phyloP scores from a whole-genome alignment of 2,329 filamentous ascomycete genomes.

The Ustilaginoidea virens region DNA sequence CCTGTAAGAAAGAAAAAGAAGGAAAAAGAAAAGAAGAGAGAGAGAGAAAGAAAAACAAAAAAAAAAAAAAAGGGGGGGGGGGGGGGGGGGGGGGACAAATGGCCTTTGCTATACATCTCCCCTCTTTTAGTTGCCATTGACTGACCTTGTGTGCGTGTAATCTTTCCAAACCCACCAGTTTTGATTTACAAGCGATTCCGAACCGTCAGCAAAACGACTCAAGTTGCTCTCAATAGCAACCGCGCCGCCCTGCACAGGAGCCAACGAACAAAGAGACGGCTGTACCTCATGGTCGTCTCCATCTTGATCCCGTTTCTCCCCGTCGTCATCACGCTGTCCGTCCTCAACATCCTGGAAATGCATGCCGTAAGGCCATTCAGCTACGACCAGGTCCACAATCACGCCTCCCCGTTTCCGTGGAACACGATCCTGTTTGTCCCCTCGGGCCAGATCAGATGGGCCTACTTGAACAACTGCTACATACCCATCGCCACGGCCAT shows the following conservation, averaged over 20 bases:
- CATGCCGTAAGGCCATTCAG: slow-evolving; percentile 19
- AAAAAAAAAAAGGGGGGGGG: too few species aligned
- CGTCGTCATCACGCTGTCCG: slow-evolving; percentile 24
- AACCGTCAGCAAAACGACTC: slow-evolving; percentile 25
- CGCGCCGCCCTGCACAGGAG: slow-evolving; percentile 24
- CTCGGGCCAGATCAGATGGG: slow-evolving; percentile 22
- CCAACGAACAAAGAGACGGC: slow-evolving; percentile 31
- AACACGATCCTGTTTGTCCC: slow-evolving; percentile 29
- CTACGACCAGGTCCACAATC: slow-evolving; percentile 26
- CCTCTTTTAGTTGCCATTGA: too few species aligned
- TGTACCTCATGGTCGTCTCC: slow-evolving; percentile 39
- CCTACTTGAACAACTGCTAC: slow-evolving; percentile 30
- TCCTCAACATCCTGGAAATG: slow-evolving; percentile 22
- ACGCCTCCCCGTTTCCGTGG: slow-evolving; percentile 24
- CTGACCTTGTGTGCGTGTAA: too few species aligned
- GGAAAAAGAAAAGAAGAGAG: too few species aligned
- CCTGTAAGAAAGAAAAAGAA: too few species aligned
- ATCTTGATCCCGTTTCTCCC: slow-evolving; percentile 38
- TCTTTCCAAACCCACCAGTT: slow-evolving; percentile 13
- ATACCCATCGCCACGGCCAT: slow-evolving; percentile 30
- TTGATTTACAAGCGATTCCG: slow-evolving; percentile 32
- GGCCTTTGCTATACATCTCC: too few species aligned
- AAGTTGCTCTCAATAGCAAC: slow-evolving; percentile 23
- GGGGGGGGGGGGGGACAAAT: too few species aligned
- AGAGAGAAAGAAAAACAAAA: too few species aligned